Conservation (phyloP, 768 basidiomycete genomes). For the Omphalotus guepiniiformis region DNA sequence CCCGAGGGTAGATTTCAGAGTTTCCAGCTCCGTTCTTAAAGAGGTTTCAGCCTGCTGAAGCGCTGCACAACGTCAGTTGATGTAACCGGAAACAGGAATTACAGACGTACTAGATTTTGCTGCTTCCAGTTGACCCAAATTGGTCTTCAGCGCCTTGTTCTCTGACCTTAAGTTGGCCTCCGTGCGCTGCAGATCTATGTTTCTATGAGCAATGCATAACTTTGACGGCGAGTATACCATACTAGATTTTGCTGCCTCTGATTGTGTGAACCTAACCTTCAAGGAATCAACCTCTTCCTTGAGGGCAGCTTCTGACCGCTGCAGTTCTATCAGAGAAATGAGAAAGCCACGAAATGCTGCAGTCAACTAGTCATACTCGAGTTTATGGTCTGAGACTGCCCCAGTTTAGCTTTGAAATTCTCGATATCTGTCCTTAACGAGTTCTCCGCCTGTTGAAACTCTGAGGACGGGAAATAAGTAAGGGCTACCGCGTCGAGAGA, state of each 20-base stretch:
- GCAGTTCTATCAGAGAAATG: conserved; percentile 17
- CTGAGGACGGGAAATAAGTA: no score
- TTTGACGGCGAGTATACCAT: neutral
- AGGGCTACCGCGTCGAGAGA: no score
- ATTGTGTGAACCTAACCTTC: neutral
- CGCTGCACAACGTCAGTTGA: conserved; percentile 17
- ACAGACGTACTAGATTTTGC: conserved; percentile 6
- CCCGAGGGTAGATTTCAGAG: neutral
- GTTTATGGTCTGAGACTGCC: no score
- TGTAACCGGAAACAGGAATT: neutral
- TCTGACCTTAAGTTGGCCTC: conserved; percentile 18
- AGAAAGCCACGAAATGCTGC: no score
- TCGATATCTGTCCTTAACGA: no score
- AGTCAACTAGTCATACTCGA: no score
- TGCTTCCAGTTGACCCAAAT: conserved; percentile 1
- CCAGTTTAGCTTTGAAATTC: conserved; percentile 2
- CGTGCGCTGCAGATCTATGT: conserved; percentile 29
- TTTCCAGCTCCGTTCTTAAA: conserved; percentile 1
- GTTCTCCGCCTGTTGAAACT: conserved; percentile 15
- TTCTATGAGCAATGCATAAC: neutral
- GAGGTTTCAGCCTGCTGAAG: conserved; percentile 25
- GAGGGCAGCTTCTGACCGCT: conserved; percentile 12
- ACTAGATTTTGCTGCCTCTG: conserved; percentile 6
- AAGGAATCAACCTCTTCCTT: conserved; percentile 15
- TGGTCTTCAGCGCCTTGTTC: conserved; percentile 1